phyloP scores from a whole-genome alignment of 2,329 filamentous ascomycete species.

The Trichoderma hamatum region DNA sequence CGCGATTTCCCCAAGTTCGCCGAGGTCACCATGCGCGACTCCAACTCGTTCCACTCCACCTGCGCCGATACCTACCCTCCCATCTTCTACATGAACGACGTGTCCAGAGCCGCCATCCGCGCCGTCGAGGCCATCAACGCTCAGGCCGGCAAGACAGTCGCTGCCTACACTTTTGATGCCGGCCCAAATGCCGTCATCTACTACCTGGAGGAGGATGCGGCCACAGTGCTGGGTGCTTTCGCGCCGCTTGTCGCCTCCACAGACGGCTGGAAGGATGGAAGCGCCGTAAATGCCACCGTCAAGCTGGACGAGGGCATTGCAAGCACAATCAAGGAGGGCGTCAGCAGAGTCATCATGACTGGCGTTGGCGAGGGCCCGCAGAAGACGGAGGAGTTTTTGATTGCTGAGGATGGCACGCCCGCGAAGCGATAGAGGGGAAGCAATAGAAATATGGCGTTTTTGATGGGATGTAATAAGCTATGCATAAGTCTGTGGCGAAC shows the following conservation, averaged over 20 bases:
- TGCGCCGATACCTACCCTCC: constrained; percentile 95
- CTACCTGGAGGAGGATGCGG: constrained; percentile 79
- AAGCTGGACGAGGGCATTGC: constrained; percentile 68
- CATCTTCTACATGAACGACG: constrained; percentile 98
- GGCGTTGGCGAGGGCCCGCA: constrained; percentile 87
- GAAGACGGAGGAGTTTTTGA: constrained; percentile 75
- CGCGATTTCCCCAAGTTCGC: constrained; percentile 87
- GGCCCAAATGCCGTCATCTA: constrained; percentile 97
- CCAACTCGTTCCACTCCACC: constrained; percentile 94
- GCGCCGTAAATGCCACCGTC: constrained; percentile 56
- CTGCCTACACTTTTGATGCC: constrained; percentile 96
- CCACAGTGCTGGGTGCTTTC: constrained; percentile 75
- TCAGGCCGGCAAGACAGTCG: constrained; percentile 75
- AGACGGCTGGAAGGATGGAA: constrained; percentile 71
- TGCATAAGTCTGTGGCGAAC: not conserved
- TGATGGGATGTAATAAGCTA: constrained; percentile 2
- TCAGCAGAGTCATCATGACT: constrained; percentile 89
- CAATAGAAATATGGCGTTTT: constrained; percentile 9
- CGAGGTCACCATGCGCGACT: constrained; percentile 92
- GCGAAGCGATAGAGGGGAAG: constrained; percentile 38
- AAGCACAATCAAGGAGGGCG: constrained; percentile 70
- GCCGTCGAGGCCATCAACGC: constrained; percentile 88
- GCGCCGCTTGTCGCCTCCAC: constrained; percentile 65
- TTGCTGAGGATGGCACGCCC: constrained; percentile 66
- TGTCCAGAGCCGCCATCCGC: constrained; percentile 81